Evolutionary conservation across 2,329 filamentous ascomycete species (phyloP).

Genomic region (Colletotrichum sp.): DNA sequence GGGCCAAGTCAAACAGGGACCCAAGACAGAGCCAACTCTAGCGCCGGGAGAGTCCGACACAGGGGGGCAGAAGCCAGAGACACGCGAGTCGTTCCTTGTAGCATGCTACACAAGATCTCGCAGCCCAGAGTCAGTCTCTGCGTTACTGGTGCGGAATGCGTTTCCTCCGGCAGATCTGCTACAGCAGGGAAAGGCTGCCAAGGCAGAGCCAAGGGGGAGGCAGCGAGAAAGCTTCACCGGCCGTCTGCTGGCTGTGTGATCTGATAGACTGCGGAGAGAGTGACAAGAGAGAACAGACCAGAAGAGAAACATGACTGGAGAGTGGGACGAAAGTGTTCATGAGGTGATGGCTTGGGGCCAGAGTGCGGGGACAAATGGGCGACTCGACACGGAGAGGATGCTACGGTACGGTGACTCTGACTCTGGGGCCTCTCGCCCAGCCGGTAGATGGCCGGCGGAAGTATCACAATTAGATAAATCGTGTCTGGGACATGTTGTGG

Average conservation of each 20-base stretch:
- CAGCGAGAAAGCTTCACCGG: background rate
- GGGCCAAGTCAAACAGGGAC: background rate
- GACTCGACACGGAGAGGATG: background rate
- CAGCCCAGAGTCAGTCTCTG: background rate
- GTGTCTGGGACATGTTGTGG: background rate
- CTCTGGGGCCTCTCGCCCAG: background rate
- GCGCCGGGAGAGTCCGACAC: background rate
- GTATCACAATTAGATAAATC: background rate
- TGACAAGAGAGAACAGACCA: background rate
- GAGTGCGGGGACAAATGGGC: background rate
- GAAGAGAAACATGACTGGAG: background rate
- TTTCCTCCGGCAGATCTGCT: constrained; percentile 12
- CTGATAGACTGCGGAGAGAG: background rate
- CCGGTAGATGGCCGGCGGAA: background rate
- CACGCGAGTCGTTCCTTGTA: constrained; percentile 3
- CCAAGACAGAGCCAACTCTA: background rate
- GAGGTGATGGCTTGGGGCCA: background rate
- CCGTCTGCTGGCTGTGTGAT: background rate
- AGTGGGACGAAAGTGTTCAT: background rate
- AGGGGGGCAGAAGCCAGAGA: background rate
- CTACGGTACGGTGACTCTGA: background rate
- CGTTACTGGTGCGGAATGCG: background rate
- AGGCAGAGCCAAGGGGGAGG: background rate
- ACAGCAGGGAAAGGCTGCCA: constrained; percentile 12
- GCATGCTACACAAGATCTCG: background rate